These are phyloP conservation scores for Metschnikowia dekortorum DNA, from an alignment of 805 yeast genomes.

Conservation along the genomic window DNA sequence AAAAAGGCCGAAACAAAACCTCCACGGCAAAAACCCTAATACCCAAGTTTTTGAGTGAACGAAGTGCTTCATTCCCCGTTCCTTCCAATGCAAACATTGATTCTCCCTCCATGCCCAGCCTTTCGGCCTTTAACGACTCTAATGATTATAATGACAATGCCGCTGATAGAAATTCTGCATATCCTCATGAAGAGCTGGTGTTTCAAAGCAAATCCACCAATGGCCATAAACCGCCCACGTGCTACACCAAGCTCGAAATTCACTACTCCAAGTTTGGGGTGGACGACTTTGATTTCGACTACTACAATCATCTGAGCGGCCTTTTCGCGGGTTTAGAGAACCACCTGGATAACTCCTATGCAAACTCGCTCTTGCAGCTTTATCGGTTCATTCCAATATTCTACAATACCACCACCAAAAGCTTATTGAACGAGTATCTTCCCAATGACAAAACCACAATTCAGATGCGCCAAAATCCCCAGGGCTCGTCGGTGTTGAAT, in stretches of 20 bases:
- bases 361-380: conserved; percentile 72
- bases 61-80: conserved; percentile 15
- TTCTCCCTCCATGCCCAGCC: conserved; percentile 9
- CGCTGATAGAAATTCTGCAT: conserved; percentile 6
- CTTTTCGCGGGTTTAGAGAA: conserved; percentile 77
- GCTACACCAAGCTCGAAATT: conserved; percentile 70
- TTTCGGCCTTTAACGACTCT: conserved; percentile 9
- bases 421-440: conserved; percentile 47
- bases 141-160: conserved; percentile 11
- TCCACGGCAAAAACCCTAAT: conserved; percentile 16
- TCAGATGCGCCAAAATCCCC: conserved; percentile 25
- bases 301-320: conserved; percentile 66
- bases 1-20: conserved; percentile 8
- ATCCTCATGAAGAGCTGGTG: conserved; percentile 10
- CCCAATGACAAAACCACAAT: conserved; percentile 35
- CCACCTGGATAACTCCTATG: conserved; percentile 69
- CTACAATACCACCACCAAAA: conserved; percentile 57
- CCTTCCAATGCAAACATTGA: conserved; percentile 5
- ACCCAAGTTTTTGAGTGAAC: conserved; percentile 62
- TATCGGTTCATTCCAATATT: conserved; percentile 73
- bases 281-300: conserved; percentile 86
- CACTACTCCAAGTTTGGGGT: conserved; percentile 88
- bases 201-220: conserved; percentile 19
- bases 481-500: conserved; percentile 55
- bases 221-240: conserved; percentile 52